Evolutionary conservation across 495 filamentous ascomycete genomes (phyloP), one percentile per base, ranked within the genome.

Genomic region (Trichoderma parareesei): DNA sequence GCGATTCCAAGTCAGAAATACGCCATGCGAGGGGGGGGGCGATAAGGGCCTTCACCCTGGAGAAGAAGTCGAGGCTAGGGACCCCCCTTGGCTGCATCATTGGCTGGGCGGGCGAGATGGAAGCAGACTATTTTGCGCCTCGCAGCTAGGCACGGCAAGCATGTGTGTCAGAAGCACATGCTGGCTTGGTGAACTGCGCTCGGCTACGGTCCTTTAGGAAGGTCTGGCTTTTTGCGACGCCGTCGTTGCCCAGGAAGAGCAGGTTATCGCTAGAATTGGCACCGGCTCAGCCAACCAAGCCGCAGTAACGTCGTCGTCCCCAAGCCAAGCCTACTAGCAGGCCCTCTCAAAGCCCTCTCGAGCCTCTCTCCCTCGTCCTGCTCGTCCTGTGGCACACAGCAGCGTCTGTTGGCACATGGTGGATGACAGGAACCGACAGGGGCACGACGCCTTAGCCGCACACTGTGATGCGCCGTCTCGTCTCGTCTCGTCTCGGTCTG

Each of bases 91-190:
- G 27, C 53, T 37, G 20, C 53, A 57, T 37, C 53, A 57, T 57
- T 57, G 53, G 33, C 53, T 57, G 53, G 53, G 2, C 53, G 53
- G 37, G 27, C 27, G 27, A 27, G 27, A 27, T 27, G 27, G 37
- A 37, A 57, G 37, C 53, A 57, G 53, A 57, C 53, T 57, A 57
- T 57, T 57, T 49, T 57, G 53, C 53, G 53, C 53, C 53, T 57
- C 53, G 53, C 53, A 57, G 53, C 53, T 37, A 57, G 53, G 53
- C 20, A 57, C 33, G 53, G 53, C 53, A 57, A 37, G 53, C 16
- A 49, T 7, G n/a, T 18, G 18, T 18, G n/a, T 18, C 9, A 49
- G 18, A 49, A 18, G 46, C 46, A 49, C 46, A 49, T 49, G 46
- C 46, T 49, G 20, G 2, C n/a, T 6, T 0, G 11, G 1, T 41